Evolutionary conservation across 73 alveolate genomes (phyloP), one percentile per base, ranked within the genome.

Genomic region (Durusdinium trenchii): DNA sequence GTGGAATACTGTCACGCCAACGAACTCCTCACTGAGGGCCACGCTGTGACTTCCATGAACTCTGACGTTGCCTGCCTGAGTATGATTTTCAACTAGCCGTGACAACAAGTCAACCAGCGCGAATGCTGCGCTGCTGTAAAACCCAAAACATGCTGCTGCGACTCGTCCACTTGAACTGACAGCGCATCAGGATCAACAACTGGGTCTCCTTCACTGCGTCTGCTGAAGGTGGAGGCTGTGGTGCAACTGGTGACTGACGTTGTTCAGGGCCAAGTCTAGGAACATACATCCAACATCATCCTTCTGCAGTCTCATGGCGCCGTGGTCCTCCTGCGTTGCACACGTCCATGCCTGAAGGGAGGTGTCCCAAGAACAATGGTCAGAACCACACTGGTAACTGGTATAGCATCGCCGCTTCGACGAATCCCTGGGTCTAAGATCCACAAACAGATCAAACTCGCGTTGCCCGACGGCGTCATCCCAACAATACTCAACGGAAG

Each of bases 391-490:
- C 9, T 67, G 50, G 46, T n/a, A n/a, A n/a, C n/a, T n/a, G n/a
- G n/a, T n/a, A n/a, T 1, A 32, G 81, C 81, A 67, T 20, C 81
- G 81, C 81, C 81, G n/a, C 81, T 67, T 67, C 81, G 47, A 67
- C 81, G 81, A 67, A 67, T 28, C 81, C 81, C 81, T 67, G 81
- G 81, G n/a, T 67, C 81, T 20, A 18, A 20, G 2, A 32, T 20
- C 81, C 6, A 38, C 81, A 67, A 67, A 67, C 50, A 67, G 81
- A 67, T 67, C 81, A 10, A 67, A 67, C 81, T 67, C 81, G 1
- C 47, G 38, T 14, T 32, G 38, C 2, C n/a, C 81, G 0, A 1
- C 46, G 1, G 50, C 7, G 20, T 14, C 81, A 67, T 67, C 46
- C n/a, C 47, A 32, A 32, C 81, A 67, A 38, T 45, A 67, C 26